These are phyloP conservation scores for Suzukiozyma palmioleophila DNA, from an alignment of 1,139 yeast genomes.

Conservation along the genomic window DNA sequence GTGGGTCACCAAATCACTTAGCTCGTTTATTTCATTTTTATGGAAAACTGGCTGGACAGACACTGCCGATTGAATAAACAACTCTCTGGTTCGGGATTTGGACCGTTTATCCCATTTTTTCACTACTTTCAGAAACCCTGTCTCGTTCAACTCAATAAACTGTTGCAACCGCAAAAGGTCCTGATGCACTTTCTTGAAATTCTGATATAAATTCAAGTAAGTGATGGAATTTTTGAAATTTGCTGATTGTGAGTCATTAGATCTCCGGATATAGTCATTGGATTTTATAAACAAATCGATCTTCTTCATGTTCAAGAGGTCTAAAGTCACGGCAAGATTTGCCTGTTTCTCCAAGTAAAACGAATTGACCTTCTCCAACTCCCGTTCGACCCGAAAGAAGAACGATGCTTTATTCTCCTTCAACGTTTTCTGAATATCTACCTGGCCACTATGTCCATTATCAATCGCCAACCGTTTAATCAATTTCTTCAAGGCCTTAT, in stretches of 20 bases:
- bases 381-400: slow-evolving; percentile 89
- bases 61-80: slow-evolving; percentile 86
- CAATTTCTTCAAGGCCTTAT: slow-evolving; percentile 82
- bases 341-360: slow-evolving; percentile 90
- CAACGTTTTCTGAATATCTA: slow-evolving; percentile 53
- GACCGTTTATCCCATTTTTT: slow-evolving; percentile 98
- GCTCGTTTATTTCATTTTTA: slow-evolving; percentile 76
- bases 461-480: slow-evolving; percentile 60
- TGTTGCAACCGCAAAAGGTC: slow-evolving; percentile 87
- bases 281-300: slow-evolving; percentile 47
- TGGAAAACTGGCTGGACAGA: slow-evolving; percentile 96
- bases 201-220: slow-evolving; percentile 64
- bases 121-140: slow-evolving; percentile 90
- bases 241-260: slow-evolving; percentile 13
- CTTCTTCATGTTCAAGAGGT: slow-evolving; percentile 71
- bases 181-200: slow-evolving; percentile 82
- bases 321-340: slow-evolving; percentile 72
- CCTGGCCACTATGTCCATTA: slow-evolving; percentile 17
- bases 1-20: slow-evolving; percentile 78
- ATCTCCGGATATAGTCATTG: slow-evolving; percentile 30
- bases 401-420: slow-evolving; percentile 92
- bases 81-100: slow-evolving; percentile 88
- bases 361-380: slow-evolving; percentile 86
- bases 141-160: slow-evolving; percentile 88
- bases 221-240: slow-evolving; percentile 41